Conservation (phyloP, 2,329 filamentous ascomycete species). For the Fusarium fracticaudum region DNA sequence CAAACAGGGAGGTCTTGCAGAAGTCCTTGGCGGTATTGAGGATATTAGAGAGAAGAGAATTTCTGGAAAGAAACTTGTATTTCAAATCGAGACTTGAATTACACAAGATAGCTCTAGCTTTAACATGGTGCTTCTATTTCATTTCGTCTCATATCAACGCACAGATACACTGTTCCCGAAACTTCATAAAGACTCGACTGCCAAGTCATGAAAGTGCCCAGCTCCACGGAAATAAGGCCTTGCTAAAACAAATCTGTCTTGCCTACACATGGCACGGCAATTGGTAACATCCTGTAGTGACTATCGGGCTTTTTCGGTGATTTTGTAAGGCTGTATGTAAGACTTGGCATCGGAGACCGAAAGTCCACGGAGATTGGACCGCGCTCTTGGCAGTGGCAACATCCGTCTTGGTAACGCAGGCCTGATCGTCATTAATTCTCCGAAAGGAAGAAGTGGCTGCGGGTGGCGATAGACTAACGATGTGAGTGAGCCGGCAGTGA, state of each 20-base stretch:
- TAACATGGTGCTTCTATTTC: too few relatives aligned
- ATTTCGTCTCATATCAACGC: not conserved
- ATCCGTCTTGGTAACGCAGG: not conserved
- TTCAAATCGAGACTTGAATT: too few relatives aligned
- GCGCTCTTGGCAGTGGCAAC: not conserved
- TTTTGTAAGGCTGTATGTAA: not conserved
- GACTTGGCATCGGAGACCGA: not conserved
- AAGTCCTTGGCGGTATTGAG: not conserved
- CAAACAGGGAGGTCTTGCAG: accelerated
- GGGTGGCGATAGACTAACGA: not conserved
- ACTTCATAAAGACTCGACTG: not conserved
- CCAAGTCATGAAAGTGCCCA: not conserved
- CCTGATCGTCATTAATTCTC: not conserved
- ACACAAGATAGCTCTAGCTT: too few relatives aligned
- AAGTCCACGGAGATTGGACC: not conserved
- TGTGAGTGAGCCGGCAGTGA: not conserved
- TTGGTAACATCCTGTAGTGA: accelerated
- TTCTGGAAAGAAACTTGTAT: too few relatives aligned
- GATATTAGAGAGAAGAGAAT: too few relatives aligned
- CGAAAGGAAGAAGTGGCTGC: not conserved
- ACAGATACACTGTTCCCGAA: not conserved
- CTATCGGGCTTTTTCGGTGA: not conserved
- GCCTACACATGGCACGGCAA: accelerated
- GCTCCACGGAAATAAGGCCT: not conserved
- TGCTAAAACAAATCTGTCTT: not conserved